phyloP scores from a whole-genome alignment of 768 basidiomycete genomes.

The Suillus tomentosus region DNA sequence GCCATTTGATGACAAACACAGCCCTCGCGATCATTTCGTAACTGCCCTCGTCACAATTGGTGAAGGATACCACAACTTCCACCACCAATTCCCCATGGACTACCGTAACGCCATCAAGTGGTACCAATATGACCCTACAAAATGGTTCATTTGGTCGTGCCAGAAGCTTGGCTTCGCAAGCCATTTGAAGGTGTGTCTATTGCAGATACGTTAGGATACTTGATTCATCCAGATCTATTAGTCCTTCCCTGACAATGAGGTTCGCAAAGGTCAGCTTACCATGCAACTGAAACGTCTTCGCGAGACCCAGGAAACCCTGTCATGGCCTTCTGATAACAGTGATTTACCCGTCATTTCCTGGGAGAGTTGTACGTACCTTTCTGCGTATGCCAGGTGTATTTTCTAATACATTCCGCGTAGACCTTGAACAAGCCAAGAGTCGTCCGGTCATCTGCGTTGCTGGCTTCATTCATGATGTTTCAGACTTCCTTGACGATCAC shows the following conservation, averaged over 20 bases:
- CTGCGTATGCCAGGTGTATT: background rate
- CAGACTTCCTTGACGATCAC: constrained; percentile 84
- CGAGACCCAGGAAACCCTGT: constrained; percentile 70
- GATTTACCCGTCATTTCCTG: constrained; percentile 83
- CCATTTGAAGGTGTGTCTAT: constrained; percentile 51
- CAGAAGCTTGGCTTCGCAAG: constrained; percentile 50
- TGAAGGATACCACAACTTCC: constrained; percentile 98
- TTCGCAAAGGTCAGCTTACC: constrained; percentile 86
- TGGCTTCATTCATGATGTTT: constrained; percentile 92
- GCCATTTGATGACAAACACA: constrained; percentile 94
- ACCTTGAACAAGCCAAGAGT: constrained; percentile 76
- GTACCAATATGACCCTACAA: constrained; percentile 91
- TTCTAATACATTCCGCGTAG: constrained; percentile 36
- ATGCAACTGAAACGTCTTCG: constrained; percentile 91
- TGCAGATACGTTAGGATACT: background rate
- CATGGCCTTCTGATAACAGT: constrained; percentile 77
- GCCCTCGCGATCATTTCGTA: constrained; percentile 85
- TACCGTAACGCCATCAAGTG: constrained; percentile 94
- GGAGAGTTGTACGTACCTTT: constrained; percentile 68
- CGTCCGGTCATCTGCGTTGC: constrained; percentile 85
- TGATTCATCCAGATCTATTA: constrained; percentile 14
- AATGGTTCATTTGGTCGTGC: constrained; percentile 76
- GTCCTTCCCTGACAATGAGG: constrained; percentile 69
- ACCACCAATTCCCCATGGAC: constrained; percentile 96
- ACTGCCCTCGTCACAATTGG: constrained; percentile 91